phyloP scores from a whole-genome alignment of 768 basidiomycete species.

The Naganishia randhawae region DNA sequence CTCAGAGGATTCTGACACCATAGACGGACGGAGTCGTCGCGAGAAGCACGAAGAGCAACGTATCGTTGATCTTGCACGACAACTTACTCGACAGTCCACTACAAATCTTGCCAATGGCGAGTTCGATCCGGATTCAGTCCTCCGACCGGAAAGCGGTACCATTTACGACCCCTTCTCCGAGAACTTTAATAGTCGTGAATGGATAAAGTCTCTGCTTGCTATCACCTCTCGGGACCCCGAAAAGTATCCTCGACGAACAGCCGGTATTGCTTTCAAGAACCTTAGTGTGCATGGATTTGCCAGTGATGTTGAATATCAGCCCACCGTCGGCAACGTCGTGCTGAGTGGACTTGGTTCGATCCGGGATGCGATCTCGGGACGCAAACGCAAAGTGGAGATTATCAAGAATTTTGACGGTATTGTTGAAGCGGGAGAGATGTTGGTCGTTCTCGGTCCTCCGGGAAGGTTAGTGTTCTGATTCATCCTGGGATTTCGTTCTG shows the following conservation, averaged over 20 bases:
- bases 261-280: slow-evolving; percentile 53
- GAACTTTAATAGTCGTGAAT: slow-evolving; percentile 50
- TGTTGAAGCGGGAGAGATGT: slow-evolving; percentile 71
- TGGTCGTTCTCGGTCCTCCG: slow-evolving; percentile 56
- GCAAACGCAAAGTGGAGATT: slow-evolving; percentile 53
- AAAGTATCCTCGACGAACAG: slow-evolving; percentile 41
- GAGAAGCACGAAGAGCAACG: slow-evolving; percentile 18
- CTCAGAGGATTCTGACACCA: neutral
- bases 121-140: slow-evolving; percentile 32
- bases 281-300: slow-evolving; percentile 50
- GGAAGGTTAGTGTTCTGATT: slow-evolving; percentile 45
- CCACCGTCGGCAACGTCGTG: slow-evolving; percentile 52
- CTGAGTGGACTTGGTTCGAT: slow-evolving; percentile 33
- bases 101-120: neutral
- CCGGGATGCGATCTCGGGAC: slow-evolving; percentile 30
- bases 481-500: neutral
- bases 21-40: neutral
- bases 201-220: slow-evolving; percentile 47
- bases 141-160: slow-evolving; percentile 43
- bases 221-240: slow-evolving; percentile 36
- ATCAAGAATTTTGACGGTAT: slow-evolving; percentile 64
- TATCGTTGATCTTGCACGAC: slow-evolving; percentile 33
- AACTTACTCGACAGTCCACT: slow-evolving; percentile 26
- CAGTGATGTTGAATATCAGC: slow-evolving; percentile 53
- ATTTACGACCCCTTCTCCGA: slow-evolving; percentile 51